Evolutionary conservation across 2,329 filamentous ascomycete species (phyloP), one percentile per base, ranked within the genome.

Genomic region (Trichoderma afroharzianum): DNA sequence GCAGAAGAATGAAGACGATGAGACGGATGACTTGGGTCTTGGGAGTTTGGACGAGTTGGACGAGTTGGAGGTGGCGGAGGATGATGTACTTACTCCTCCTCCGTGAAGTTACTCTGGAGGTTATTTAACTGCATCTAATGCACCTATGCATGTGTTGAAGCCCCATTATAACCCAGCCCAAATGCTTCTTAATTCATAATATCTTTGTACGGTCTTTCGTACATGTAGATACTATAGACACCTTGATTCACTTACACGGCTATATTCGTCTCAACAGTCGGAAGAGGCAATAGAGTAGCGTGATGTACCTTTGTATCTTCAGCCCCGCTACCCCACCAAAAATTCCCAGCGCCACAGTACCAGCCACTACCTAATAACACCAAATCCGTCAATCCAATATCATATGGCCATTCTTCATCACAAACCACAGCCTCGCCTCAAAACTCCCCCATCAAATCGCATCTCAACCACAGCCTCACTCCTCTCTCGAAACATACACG

Each of bases 341-440:
- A 32, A 59, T 18, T 32, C 57, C 6, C 6, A 59, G 3, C 57
- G 57, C 57, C 57, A 33, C 57, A 59, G 3, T 59, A 6, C 30
- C 30, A 30, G 57, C 57, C 57, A 59, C 57, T 53, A 8, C 39
- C 39, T 43, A 43, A n/a, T n/a, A 43, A 43, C 47, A 53, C 47
- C 47, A 53, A 21, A 47, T 47, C 43, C 43, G 21, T 39, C 36
- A 47, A 50, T 50, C 43, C 24, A 57, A 57, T n/a, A 47, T 47
- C 43, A 47, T 47, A 50, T 28, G 24, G 26, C 15, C 53, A 57
- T 59, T 30, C 55, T 59, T 57, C 4, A 26, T n/a, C 32, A 24
- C 33, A 24, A 24, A 47, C 26, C 36, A 30, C 55, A 68, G 66
- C 66, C 66, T 68, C 57, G 39, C 28, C 59, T 47, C 63, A 36